Evolutionary conservation across 257 asterid genomes (phyloP).

Genomic region (Solanum phureja): DNA sequence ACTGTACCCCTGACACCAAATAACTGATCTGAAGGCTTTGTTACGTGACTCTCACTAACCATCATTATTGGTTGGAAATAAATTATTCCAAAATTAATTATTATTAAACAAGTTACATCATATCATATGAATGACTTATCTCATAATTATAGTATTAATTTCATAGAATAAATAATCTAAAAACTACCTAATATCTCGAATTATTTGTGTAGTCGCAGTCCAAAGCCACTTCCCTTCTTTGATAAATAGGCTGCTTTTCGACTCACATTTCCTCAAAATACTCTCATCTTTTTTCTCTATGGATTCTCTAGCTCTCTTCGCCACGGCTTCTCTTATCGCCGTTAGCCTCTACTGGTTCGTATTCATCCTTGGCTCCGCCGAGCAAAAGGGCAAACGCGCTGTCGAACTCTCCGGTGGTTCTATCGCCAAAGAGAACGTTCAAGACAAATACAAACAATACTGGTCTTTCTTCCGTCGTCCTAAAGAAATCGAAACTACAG

Average conservation of each 20-base stretch:
- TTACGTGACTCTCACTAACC: not conserved
- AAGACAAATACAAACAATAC: slow-evolving; percentile 55
- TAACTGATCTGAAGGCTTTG: too few relatives aligned
- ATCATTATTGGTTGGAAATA: not conserved
- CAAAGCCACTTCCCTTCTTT: not conserved
- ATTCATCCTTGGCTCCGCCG: slow-evolving; percentile 60
- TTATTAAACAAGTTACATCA: too few relatives aligned
- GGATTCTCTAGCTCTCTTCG: slow-evolving; percentile 45
- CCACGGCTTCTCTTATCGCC: slow-evolving; percentile 45
- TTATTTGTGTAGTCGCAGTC: not conserved
- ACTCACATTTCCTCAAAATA: not conserved
- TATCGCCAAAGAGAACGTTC: slow-evolving; percentile 45
- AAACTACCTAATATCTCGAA: too few relatives aligned
- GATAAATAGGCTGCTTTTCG: not conserved
- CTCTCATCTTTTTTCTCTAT: not conserved
- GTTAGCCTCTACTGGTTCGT: slow-evolving; percentile 66
- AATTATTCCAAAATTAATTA: too few relatives aligned
- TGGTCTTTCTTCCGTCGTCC: slow-evolving; percentile 76
- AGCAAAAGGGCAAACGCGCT: slow-evolving; percentile 56
- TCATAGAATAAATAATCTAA: too few relatives aligned
- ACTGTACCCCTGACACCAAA: not conserved
- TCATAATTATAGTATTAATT: too few relatives aligned
- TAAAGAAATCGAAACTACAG: slow-evolving; percentile 45
- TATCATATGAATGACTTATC: too few relatives aligned
- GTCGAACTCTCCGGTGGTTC: slow-evolving; percentile 72